Conservation (phyloP, 306 rosid species). For the Nissolia schottii region DNA sequence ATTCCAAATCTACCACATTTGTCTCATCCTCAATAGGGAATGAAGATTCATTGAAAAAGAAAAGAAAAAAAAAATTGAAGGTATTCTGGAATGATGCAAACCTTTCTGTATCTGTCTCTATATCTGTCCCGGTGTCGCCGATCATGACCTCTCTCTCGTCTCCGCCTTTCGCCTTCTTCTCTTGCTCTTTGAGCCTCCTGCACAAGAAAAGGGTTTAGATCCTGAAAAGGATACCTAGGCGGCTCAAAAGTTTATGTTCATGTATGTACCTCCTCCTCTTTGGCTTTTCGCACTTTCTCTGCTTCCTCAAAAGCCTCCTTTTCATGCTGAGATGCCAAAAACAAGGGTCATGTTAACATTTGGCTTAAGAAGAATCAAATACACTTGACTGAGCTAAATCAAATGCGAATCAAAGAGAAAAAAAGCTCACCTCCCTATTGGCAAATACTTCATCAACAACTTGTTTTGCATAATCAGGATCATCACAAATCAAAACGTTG, state of each 20-base stretch:
- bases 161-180: conserved; percentile 93
- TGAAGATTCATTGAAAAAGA: not conserved
- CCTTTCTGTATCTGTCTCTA: conserved; percentile 69
- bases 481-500: conserved; percentile 52
- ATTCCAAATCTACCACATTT: not conserved
- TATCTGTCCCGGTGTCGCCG: conserved; percentile 66
- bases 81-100: conserved; percentile 23
- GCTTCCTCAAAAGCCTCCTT: conserved; percentile 89
- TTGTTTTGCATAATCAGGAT: conserved; percentile 58
- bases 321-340: conserved; percentile 49
- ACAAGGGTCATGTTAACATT: conserved; percentile 19
- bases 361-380: not conserved
- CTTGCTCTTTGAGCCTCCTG: conserved; percentile 98
- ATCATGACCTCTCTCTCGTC: conserved; percentile 73
- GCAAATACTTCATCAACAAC: conserved; percentile 48
- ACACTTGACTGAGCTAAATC: not conserved
- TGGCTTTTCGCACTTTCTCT: conserved; percentile 70
- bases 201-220: conserved; percentile 19
- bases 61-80: not conserved
- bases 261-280: conserved; percentile 74
- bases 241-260: not conserved
- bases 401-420: conserved; percentile 18
- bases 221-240: not conserved
- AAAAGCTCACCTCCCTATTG: conserved; percentile 48
- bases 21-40: conserved; percentile 6